phyloP scores from a whole-genome alignment of 108 stramenopile species.

The Nitzschia sp. region DNA sequence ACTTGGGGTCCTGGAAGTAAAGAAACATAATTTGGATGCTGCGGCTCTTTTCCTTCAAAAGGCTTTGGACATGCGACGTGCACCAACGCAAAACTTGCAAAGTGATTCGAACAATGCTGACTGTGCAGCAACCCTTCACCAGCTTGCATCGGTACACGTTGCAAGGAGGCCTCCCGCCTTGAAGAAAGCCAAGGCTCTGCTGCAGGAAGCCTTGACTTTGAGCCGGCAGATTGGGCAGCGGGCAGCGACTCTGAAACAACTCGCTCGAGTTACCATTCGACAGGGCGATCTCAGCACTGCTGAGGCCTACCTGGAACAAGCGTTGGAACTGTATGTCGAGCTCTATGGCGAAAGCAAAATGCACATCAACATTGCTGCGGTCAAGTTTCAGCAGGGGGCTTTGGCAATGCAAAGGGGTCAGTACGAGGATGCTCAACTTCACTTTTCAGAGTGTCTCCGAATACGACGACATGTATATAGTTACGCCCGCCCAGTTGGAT shows the following conservation, averaged over 20 bases:
- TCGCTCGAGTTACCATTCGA: conserved; percentile 65
- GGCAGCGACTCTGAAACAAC: conserved; percentile 67
- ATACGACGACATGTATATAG: conserved; percentile 61
- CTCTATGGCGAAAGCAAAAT: conserved; percentile 56
- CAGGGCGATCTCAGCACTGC: conserved; percentile 53
- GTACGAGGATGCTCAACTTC: conserved; percentile 51
- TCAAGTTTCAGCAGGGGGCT: conserved; percentile 71
- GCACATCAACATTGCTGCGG: conserved; percentile 70
- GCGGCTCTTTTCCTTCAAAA: conserved; percentile 43
- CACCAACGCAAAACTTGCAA: neutral
- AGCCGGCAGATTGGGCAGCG: conserved; percentile 63
- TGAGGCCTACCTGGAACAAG: conserved; percentile 54
- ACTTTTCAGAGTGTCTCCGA: conserved; percentile 48
- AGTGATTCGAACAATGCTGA: conserved; percentile 37
- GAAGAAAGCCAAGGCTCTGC: conserved; percentile 45
- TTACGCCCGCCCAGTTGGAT: conserved; percentile 42
- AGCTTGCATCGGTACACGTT: conserved; percentile 61
- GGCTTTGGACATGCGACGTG: conserved; percentile 50
- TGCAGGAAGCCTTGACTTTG: conserved; percentile 54
- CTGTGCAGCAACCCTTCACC: conserved; percentile 61
- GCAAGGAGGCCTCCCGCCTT: conserved; percentile 63
- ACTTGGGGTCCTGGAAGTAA: conserved; percentile 62
- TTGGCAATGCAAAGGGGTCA: conserved; percentile 58
- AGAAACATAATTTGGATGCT: conserved; percentile 57
- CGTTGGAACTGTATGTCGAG: conserved; percentile 57